Conservation (phyloP, 345 rosid genomes). For the Arabidopsis arenosa region DNA sequence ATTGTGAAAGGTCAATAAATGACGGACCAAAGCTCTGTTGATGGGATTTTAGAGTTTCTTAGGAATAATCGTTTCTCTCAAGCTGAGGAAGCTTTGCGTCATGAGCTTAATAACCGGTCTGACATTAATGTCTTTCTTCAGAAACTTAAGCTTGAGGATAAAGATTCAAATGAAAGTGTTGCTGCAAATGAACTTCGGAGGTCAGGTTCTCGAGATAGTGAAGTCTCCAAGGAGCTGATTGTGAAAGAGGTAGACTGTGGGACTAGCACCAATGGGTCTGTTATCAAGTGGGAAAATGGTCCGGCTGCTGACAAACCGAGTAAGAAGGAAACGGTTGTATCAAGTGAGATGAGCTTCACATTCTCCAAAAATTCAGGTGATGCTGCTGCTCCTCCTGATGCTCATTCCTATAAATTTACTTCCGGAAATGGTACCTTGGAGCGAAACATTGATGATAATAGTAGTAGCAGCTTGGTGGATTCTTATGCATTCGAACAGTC, state of each 20-base stretch:
- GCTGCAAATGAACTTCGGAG: constrained; percentile 40
- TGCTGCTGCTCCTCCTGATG: constrained; percentile 54
- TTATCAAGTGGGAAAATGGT: constrained; percentile 61
- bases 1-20: constrained; percentile 49
- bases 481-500: constrained; percentile 48
- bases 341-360: constrained; percentile 55
- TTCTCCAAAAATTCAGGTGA: constrained; percentile 65
- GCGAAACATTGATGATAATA: constrained; percentile 48
- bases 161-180: constrained; percentile 51
- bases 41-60: constrained; percentile 81
- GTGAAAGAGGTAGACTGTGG: constrained; percentile 93
- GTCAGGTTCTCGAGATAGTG: constrained; percentile 55
- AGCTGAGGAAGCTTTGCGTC: constrained; percentile 95
- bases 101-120: constrained; percentile 72
- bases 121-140: constrained; percentile 79
- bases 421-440: constrained; percentile 55
- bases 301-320: constrained; percentile 51
- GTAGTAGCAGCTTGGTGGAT: constrained; percentile 46
- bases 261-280: constrained; percentile 65
- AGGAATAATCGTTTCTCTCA: constrained; percentile 74
- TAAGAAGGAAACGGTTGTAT: constrained; percentile 50
- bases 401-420: constrained; percentile 61
- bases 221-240: constrained; percentile 77
- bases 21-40: constrained; percentile 72
- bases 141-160: constrained; percentile 63